These are phyloP conservation scores for Calocera viscosa DNA, from an alignment of 768 basidiomycete species.

Conservation along the genomic window DNA sequence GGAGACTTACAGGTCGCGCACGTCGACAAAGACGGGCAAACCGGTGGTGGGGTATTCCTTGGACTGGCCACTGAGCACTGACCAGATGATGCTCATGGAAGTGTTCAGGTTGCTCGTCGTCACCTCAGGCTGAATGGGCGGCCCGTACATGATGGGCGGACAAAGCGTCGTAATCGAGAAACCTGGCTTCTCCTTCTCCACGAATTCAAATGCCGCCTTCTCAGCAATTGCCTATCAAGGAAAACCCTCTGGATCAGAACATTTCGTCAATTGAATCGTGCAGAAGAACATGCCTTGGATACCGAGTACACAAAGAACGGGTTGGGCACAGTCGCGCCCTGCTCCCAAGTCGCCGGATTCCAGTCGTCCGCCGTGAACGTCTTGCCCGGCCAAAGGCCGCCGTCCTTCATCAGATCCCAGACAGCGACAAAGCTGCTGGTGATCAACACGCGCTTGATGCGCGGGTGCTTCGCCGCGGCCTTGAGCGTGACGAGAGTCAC, in stretches of 20 bases:
- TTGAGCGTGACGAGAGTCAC: slow-evolving; percentile 13
- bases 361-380: slow-evolving; percentile 17
- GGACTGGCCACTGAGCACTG: slow-evolving; percentile 6
- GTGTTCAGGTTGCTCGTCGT: slow-evolving; percentile 7
- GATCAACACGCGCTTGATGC: slow-evolving; percentile 22
- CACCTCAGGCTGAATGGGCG: slow-evolving; percentile 9
- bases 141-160: slow-evolving; percentile 13
- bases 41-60: neutral
- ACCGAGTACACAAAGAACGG: neutral
- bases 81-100: slow-evolving; percentile 1
- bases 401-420: slow-evolving; percentile 6
- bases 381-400: slow-evolving; percentile 13
- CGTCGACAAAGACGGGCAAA: neutral
- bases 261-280: neutral
- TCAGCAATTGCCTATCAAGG: slow-evolving; percentile 13
- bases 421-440: slow-evolving; percentile 21
- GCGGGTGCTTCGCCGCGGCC: slow-evolving; percentile 15
- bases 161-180: neutral
- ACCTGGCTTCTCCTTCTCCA: slow-evolving; percentile 11
- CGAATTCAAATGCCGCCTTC: slow-evolving; percentile 11
- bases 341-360: slow-evolving; percentile 18
- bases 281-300: neutral
- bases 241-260: neutral
- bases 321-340: neutral
- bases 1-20: neutral